Percentiles rank a stretch among this genome's conserved stretches.
phyloP scores from a whole-genome alignment of 2,329 filamentous ascomycete species.

The Fonsecaea pedrosoi region DNA sequence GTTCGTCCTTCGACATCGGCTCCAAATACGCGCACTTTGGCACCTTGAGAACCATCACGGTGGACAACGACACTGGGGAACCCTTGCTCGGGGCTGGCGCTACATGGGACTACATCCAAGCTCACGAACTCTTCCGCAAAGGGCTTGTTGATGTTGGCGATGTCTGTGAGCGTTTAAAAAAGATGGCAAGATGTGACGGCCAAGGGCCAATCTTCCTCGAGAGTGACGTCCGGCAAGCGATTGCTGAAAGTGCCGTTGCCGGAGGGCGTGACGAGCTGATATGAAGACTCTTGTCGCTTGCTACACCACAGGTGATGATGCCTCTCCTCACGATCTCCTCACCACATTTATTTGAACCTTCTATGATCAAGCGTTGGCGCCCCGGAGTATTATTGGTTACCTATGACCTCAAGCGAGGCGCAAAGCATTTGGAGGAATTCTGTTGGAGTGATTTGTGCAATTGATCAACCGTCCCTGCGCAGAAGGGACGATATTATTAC shows the following conservation, averaged over 20 bases:
- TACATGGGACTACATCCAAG: slow-evolving; percentile 89
- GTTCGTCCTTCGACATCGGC: slow-evolving; percentile 46
- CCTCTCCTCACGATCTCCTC: neutral
- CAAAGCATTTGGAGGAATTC: slow-evolving; percentile 19
- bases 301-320: neutral
- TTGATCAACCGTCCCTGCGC: neutral
- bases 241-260: slow-evolving; percentile 77
- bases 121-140: slow-evolving; percentile 75
- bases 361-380: slow-evolving; percentile 21
- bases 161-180: slow-evolving; percentile 80
- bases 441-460: neutral
- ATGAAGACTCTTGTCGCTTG: slow-evolving; percentile 47
- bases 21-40: slow-evolving; percentile 39
- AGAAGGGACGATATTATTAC: neutral
- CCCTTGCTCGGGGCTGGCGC: slow-evolving; percentile 75
- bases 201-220: slow-evolving; percentile 89
- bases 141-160: slow-evolving; percentile 81
- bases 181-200: slow-evolving; percentile 79
- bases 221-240: slow-evolving; percentile 72
- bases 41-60: slow-evolving; percentile 43
- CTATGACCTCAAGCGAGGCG: neutral
- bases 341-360: neutral
- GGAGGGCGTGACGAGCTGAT: slow-evolving; percentile 77
- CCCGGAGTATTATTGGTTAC: slow-evolving; percentile 7
- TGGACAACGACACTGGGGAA: slow-evolving; percentile 69